Evolutionary conservation across 2,329 filamentous ascomycete species (phyloP), one percentile per base, ranked within the genome.

Genomic region (Calcarisporium arbuscula): DNA sequence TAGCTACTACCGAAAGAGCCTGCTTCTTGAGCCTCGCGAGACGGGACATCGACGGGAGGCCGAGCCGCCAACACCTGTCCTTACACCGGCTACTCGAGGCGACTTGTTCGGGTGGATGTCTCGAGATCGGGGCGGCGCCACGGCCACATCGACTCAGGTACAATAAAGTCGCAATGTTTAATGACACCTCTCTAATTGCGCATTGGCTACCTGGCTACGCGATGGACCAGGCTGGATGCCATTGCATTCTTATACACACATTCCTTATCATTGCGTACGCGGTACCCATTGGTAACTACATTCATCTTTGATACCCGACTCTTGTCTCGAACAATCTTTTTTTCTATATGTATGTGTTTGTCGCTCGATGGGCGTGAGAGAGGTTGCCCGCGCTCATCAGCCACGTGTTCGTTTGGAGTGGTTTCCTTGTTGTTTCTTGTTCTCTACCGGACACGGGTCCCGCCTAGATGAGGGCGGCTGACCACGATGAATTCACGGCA

Each of bases 21-120:
- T 94, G 28, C 64, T 89, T 19, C 71, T 95, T 17, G 89, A 95
- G 56, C 89, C 89, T 8, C 72, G 82, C 30, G 80, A 84, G 51
- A 60, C 51, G 16, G 42, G 48, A 5, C 45, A 54, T 30, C 55
- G 56, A 11, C 48, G 53, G 28, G 45, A 60, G 35, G 47, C 38
- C 38, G 64, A 51, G 47, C 58, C 38, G 18, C 56, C 47, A 43
- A 64, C 43, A 34, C 50, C 46, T 3, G 46, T 54, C 10, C 47
- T 50, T 20, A 48, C 46, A 10, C 49, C 44, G 30, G 51, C 44
- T 15, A 47, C 57, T 31, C 57, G 60, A 30, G 52, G 53, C 5
- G 68, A 72, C 35, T 50, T 72, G 10, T 72, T 72, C 36, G 62
- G 58, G 22, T 72, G 69, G 69, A 72, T 72, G 51, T 65, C 66